Evolutionary conservation across 2,329 filamentous ascomycete genomes (phyloP).

Genomic region (Colletotrichum somersetense): DNA sequence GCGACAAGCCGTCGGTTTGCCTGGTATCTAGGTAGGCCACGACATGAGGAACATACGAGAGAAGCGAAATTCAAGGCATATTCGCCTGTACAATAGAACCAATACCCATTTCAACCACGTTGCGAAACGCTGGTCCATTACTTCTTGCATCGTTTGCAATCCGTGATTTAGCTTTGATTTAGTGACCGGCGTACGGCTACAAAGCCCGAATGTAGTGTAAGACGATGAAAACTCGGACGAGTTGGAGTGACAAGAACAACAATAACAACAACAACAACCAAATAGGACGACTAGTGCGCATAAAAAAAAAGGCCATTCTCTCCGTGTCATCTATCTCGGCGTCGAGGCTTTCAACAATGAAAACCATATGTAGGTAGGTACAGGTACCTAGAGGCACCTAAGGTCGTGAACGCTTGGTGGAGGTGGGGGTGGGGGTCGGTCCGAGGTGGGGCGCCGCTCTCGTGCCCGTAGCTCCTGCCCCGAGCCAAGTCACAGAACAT

Average conservation of each 20-base stretch:
- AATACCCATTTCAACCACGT: slow-evolving; percentile 4
- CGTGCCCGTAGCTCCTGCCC: slow-evolving; percentile 1
- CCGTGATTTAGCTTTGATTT: neutral
- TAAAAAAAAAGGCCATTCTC: neutral
- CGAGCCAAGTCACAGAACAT: neutral
- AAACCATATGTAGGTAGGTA: too few relatives aligned
- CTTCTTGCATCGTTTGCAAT: neutral
- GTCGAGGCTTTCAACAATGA: neutral
- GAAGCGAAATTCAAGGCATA: neutral
- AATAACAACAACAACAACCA: neutral
- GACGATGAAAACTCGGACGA: neutral
- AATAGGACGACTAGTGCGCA: neutral
- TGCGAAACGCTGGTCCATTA: neutral
- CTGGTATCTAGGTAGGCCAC: slow-evolving; percentile 61
- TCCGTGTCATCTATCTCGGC: neutral
- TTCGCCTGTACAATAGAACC: neutral
- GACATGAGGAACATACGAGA: too few relatives aligned
- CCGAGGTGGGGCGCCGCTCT: neutral
- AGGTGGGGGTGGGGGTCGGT: neutral
- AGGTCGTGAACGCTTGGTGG: neutral
- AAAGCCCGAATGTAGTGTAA: neutral
- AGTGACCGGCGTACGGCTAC: neutral
- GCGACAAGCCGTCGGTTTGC: slow-evolving; percentile 61
- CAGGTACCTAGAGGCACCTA: too few relatives aligned
- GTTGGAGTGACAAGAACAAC: neutral